These are phyloP conservation scores for Trichoderma gamsii DNA, from an alignment of 495 filamentous ascomycete species.

Conservation along the genomic window DNA sequence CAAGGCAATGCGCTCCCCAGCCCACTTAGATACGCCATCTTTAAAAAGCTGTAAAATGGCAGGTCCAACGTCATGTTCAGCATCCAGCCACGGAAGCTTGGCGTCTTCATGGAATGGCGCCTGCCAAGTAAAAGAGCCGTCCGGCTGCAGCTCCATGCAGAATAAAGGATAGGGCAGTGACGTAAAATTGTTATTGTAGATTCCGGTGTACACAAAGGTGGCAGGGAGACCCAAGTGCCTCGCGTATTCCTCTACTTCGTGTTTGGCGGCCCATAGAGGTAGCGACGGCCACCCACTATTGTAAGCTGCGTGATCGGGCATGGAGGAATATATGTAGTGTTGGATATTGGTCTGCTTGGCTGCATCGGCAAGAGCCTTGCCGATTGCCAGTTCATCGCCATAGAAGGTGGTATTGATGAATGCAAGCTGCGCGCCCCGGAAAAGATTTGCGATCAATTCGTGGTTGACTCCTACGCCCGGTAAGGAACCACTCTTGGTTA, in stretches of 20 bases:
- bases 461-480: constrained; percentile 49
- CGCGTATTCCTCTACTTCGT: constrained; percentile 84
- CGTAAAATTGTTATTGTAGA: constrained; percentile 99
- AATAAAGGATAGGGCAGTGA: constrained; percentile 88
- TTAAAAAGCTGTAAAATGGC: constrained; percentile 93
- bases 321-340: constrained; percentile 92
- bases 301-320: constrained; percentile 88
- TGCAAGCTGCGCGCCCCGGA: constrained; percentile 75
- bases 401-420: constrained; percentile 99
- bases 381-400: constrained; percentile 88
- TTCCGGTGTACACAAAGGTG: constrained; percentile 92
- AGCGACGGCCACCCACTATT: constrained; percentile 63
- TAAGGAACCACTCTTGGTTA: constrained; percentile 36
- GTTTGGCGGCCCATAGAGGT: constrained; percentile 88
- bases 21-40: constrained; percentile 83
- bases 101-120: constrained; percentile 88
- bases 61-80: constrained; percentile 95
- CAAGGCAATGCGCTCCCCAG: constrained; percentile 84
- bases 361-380: constrained; percentile 78
- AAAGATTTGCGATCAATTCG: constrained; percentile 66
- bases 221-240: constrained; percentile 74
- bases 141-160: constrained; percentile 76
- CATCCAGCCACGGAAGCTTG: constrained; percentile 91
- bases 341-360: constrained; percentile 78
- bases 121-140: constrained; percentile 87